These are phyloP conservation scores for Ogataea parapolymorpha DNA, from an alignment of 805 yeast species.

Conservation along the genomic window DNA sequence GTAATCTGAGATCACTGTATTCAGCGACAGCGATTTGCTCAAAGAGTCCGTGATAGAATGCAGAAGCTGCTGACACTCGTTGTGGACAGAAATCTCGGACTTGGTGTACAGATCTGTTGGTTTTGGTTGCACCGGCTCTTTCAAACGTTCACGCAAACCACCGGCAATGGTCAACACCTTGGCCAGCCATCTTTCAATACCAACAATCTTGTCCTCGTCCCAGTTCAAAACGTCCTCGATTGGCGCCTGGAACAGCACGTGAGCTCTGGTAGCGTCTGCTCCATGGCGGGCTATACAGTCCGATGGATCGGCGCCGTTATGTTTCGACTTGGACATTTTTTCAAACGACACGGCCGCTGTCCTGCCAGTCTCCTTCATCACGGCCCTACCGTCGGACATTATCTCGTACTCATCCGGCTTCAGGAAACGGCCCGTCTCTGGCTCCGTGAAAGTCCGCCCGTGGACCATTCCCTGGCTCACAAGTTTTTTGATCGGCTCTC, in stretches of 20 bases:
- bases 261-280: constrained; percentile 93
- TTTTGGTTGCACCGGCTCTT: constrained; percentile 3
- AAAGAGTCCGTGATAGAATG: constrained; percentile 57
- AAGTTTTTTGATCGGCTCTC: constrained; percentile 78
- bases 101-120: constrained; percentile 26
- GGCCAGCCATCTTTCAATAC: constrained; percentile 82
- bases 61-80: constrained; percentile 48
- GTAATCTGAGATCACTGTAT: constrained; percentile 83
- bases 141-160: constrained; percentile 15
- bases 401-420: constrained; percentile 71
- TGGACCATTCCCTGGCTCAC: constrained; percentile 99
- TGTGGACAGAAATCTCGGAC: constrained; percentile 55
- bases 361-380: constrained; percentile 47
- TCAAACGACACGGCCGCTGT: constrained; percentile 63
- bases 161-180: constrained; percentile 43
- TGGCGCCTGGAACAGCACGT: constrained; percentile 89
- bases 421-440: constrained; percentile 67
- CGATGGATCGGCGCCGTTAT: constrained; percentile 89
- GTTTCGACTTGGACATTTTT: constrained; percentile 96
- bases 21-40: constrained; percentile 57
- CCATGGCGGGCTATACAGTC: constrained; percentile 75
- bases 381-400: constrained; percentile 38
- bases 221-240: constrained; percentile 76
- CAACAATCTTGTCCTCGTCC: constrained; percentile 86
- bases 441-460: constrained; percentile 77